Percentiles rank a stretch among this genome's conserved stretches.
phyloP scores from a whole-genome alignment of 768 basidiomycete species.

The Panaeolus cyanescens region DNA sequence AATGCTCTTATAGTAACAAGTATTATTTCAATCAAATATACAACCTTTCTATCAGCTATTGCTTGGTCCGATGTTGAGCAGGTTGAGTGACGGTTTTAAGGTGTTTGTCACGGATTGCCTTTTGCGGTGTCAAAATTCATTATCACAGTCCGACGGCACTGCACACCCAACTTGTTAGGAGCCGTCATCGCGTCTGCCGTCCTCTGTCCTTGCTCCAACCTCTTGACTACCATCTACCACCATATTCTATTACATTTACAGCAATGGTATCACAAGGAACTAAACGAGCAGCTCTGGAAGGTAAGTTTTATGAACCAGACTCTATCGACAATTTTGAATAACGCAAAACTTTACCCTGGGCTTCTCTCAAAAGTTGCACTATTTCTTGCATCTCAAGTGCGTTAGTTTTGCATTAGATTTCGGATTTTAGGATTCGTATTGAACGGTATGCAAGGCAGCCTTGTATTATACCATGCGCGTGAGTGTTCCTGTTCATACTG shows the following conservation, averaged over 20 bases:
- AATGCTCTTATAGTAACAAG: neutral
- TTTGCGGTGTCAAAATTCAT: slow-evolving; percentile 1
- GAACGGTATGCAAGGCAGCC: slow-evolving; percentile 60
- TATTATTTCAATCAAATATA: no score
- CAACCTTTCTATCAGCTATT: no score
- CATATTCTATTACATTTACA: neutral
- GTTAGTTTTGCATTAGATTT: slow-evolving; percentile 18
- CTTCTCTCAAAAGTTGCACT: slow-evolving; percentile 43
- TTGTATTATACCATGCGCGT: slow-evolving; percentile 77
- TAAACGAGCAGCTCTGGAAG: slow-evolving; percentile 48
- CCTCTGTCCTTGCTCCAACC: neutral
- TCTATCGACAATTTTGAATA: slow-evolving; percentile 8
- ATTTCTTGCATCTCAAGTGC: slow-evolving; percentile 52
- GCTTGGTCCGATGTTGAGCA: no score
- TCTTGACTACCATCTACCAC: neutral
- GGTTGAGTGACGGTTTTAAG: neutral
- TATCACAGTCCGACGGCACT: neutral
- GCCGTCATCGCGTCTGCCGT: neutral
- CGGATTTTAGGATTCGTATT: slow-evolving; percentile 12
- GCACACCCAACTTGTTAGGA: neutral
- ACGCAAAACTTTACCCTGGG: slow-evolving; percentile 4
- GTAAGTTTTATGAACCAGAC: slow-evolving; percentile 23
- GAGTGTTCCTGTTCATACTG: slow-evolving; percentile 23
- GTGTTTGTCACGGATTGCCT: neutral
- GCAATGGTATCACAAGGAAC: slow-evolving; percentile 36